Conservation (phyloP, 768 basidiomycete species). For the Calocybe gangraenosa region DNA sequence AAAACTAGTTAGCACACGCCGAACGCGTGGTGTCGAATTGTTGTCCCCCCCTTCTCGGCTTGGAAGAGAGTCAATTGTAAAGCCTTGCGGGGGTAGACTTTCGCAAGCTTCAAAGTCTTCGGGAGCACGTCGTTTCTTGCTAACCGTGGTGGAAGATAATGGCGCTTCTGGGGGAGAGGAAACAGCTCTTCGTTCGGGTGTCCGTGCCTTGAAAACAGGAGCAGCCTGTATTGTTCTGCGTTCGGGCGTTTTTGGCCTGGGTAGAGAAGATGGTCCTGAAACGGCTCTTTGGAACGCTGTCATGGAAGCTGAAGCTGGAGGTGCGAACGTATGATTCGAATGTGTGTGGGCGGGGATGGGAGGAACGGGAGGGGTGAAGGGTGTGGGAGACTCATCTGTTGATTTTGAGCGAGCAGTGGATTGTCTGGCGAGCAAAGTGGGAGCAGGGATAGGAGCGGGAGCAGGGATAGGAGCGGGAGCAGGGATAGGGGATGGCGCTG, state of each 20-base stretch:
- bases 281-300: conserved; percentile 29
- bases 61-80: conserved; percentile 50
- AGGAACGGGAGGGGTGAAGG: conserved; percentile 15
- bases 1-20: conserved; percentile 51
- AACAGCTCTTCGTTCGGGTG: conserved; percentile 38
- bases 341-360: conserved; percentile 4
- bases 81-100: conserved; percentile 59
- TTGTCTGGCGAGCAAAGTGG: conserved; percentile 25
- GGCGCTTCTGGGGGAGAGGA: conserved; percentile 21
- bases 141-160: conserved; percentile 39
- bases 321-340: conserved; percentile 9
- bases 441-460: not conserved
- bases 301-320: conserved; percentile 14
- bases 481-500: conserved; percentile 4
- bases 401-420: conserved; percentile 15
- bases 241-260: conserved; percentile 55
- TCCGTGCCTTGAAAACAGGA: conserved; percentile 48
- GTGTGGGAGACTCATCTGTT: conserved; percentile 16
- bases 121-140: conserved; percentile 72
- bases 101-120: conserved; percentile 68
- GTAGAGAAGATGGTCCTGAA: conserved; percentile 40
- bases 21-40: conserved; percentile 54
- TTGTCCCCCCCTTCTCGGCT: conserved; percentile 28
- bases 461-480: not conserved
- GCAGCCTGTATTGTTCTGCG: conserved; percentile 25